Evolutionary conservation across 2,329 filamentous ascomycete species (phyloP).

Genomic region (Fusarium dimerum): DNA sequence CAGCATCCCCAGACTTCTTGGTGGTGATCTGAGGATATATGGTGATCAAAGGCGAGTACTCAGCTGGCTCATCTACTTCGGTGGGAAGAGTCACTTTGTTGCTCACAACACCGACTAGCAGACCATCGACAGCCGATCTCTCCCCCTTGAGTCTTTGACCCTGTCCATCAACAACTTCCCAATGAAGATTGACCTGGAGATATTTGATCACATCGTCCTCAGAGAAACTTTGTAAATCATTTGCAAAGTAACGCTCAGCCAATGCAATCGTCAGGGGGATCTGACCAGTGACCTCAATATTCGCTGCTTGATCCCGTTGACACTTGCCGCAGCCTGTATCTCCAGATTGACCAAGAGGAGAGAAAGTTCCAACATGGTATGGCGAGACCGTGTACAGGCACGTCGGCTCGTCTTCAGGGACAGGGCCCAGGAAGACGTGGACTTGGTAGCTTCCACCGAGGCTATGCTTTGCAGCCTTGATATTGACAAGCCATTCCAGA

Average conservation of each 20-base stretch:
- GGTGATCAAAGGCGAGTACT: background rate
- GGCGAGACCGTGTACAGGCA: background rate
- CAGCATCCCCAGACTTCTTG: background rate
- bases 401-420: background rate
- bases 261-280: conserved; percentile 7
- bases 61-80: background rate
- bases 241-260: conserved; percentile 8
- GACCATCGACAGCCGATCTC: background rate
- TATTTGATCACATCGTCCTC: conserved; percentile 1
- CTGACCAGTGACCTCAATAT: conserved; percentile 3
- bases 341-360: background rate
- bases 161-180: conserved; percentile 2
- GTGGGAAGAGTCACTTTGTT: background rate
- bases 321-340: conserved; percentile 2
- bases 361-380: conserved; percentile 2
- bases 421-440: conserved; percentile 4
- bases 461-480: conserved; percentile 6
- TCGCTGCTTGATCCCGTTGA: background rate
- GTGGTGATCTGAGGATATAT: conserved; percentile 3
- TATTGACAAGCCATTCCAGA: conserved; percentile 7
- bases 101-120: background rate
- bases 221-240: background rate
- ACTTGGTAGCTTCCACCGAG: conserved; percentile 2
- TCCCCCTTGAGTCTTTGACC: background rate
- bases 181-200: conserved; percentile 1